Evolutionary conservation across 2,329 filamentous ascomycete genomes (phyloP), one percentile per base, ranked within the genome.

Genomic region (Ophiocordyceps unilateralis): DNA sequence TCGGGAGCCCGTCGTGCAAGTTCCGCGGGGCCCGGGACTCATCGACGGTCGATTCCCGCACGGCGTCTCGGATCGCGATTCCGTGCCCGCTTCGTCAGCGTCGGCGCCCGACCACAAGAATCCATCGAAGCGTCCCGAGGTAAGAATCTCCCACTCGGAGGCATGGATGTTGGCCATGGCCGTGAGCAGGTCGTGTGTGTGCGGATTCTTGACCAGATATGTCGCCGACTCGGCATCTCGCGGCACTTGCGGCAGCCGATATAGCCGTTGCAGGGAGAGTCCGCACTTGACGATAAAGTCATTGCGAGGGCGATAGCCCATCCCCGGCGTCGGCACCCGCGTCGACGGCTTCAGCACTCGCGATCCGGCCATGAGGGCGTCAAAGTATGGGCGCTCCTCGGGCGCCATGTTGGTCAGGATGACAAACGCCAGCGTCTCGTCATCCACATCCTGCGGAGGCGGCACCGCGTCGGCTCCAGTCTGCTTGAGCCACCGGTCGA

Each of bases 131-230:
- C 89, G 82, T 23, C 89, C 89, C 0, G 89, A 95, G 5, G 82
- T 85, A 12, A 96, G 70, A 44, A 96, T 93, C 48, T 95, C 89
- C 89, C 89, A 96, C 60, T 96, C 89, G n/a, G 84, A 83, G 40
- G 79, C 75, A 55, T 82, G 91, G 51, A 96, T 91, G 42, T 88
- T 85, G 30, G 83, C 80, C 41, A 95, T 71, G 0, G 89, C 94
- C 36, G 85, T 79, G 3, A 96, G 75, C 26, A 94, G 77, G 54
- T 91, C 82, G 58, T 96, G 89, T 41, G 91, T 76, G 12, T 75
- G 69, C 0, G 80, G 78, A 57, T 95, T 82, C 58, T 82, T 86
- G 48, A 95, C 73, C 40, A 96, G 74, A 56, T 85, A 95, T 51
- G 91, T 78, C 12, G 83, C 84, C 6, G 80, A 78, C 58, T 95